phyloP scores from a whole-genome alignment of 768 basidiomycete genomes.

The Boletus insuetus region DNA sequence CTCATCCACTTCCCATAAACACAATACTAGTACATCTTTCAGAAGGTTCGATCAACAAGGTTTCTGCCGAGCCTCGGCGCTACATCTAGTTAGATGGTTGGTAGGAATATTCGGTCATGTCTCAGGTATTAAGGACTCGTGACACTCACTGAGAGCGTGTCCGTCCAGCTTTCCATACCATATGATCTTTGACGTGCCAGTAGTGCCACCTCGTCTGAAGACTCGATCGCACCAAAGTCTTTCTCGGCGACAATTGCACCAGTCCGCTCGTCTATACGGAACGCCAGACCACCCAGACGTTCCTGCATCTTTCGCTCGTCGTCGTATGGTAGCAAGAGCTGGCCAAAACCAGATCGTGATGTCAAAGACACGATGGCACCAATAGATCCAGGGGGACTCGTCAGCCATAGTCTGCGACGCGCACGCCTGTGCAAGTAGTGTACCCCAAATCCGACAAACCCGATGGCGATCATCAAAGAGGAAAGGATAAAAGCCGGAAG shows the following conservation, averaged over 20 bases:
- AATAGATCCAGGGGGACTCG: constrained; percentile 58
- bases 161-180: too few species aligned
- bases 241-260: constrained; percentile 64
- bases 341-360: constrained; percentile 58
- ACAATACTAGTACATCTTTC: too few species aligned
- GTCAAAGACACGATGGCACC: constrained; percentile 56
- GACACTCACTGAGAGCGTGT: too few species aligned
- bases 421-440: constrained; percentile 47
- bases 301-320: constrained; percentile 40
- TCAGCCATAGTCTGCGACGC: constrained; percentile 48
- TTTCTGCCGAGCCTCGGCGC: too few species aligned
- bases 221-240: constrained; percentile 13
- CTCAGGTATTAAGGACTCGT: too few species aligned
- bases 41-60: too few species aligned
- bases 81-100: too few species aligned
- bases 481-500: constrained; percentile 54
- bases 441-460: constrained; percentile 44
- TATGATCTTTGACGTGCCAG: constrained; percentile 12
- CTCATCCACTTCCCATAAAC: too few species aligned
- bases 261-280: constrained; percentile 54
- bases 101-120: too few species aligned
- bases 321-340: constrained; percentile 59
- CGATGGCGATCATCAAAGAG: constrained; percentile 45
- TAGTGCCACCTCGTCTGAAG: constrained; percentile 15
- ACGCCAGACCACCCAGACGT: constrained; percentile 50